Evolutionary conservation across 371 early-diverging fungal genomes (phyloP).

Genomic region (Mycotypha africana): DNA sequence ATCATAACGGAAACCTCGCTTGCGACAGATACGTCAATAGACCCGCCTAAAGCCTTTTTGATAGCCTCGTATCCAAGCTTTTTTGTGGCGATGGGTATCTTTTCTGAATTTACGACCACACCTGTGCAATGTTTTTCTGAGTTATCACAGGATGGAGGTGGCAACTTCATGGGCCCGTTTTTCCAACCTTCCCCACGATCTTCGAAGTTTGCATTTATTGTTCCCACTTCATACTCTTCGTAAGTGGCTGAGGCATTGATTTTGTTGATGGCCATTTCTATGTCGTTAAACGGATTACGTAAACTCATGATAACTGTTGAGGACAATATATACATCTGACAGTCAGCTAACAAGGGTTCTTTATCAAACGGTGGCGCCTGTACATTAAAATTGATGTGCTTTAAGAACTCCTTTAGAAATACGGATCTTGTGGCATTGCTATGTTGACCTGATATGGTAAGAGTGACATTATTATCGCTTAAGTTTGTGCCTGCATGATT

Average conservation of each 20-base stretch:
- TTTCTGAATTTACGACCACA: slow-evolving; percentile 25
- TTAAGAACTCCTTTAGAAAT: slow-evolving; percentile 17
- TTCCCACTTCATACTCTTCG: slow-evolving; percentile 24
- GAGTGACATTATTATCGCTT: slow-evolving; percentile 12
- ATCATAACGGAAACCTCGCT: slow-evolving; percentile 31
- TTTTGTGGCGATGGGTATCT: slow-evolving; percentile 35
- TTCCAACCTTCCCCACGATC: slow-evolving; percentile 22
- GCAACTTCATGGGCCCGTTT: slow-evolving; percentile 12
- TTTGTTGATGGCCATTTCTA: slow-evolving; percentile 26
- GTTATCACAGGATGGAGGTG: slow-evolving; percentile 16
- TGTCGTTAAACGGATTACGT: slow-evolving; percentile 33
- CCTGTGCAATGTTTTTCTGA: slow-evolving; percentile 9
- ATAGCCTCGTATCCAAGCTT: slow-evolving; percentile 35
- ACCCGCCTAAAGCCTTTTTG: slow-evolving; percentile 33
- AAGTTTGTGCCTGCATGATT: too few relatives aligned
- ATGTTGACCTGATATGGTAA: slow-evolving; percentile 38
- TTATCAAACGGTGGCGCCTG: slow-evolving; percentile 28
- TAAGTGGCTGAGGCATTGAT: slow-evolving; percentile 37
- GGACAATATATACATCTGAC: slow-evolving; percentile 38
- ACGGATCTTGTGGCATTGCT: slow-evolving; percentile 27
- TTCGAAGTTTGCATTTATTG: slow-evolving; percentile 29
- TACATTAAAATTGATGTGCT: slow-evolving; percentile 23
- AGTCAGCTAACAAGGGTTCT: slow-evolving; percentile 26
- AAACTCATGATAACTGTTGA: slow-evolving; percentile 38
- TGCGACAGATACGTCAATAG: slow-evolving; percentile 29